Evolutionary conservation across 23 red algal genomes (phyloP), one percentile per base, ranked within the genome.

Genomic region (Pyropia yezoensis): DNA sequence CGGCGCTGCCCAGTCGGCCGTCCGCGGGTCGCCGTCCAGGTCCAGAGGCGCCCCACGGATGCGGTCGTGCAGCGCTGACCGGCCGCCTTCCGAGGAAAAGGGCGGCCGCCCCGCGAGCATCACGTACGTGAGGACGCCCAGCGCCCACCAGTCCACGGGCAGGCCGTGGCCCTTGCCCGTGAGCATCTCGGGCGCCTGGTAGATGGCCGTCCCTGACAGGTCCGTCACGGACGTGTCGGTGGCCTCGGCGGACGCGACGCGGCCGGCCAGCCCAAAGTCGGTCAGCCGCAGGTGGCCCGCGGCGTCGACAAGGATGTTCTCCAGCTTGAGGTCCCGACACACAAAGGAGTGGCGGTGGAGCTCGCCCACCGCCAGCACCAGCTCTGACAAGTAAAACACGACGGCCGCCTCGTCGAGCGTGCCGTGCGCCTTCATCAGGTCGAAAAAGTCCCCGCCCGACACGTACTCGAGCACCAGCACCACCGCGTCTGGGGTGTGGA

Each of bases 391-490:
- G 62, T 95, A 95, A 59, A 95, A 95, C 3, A 73, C 49, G 13
- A 71, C 75, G 30, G 77, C 75, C 6, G 75, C 90, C 61, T 87
- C 90, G 16, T 60, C 56, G 3, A 95, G 39, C 23, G 59, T 77
- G 29, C 90, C 75, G 63, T 98, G 54, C 32, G 25, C 30, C 66
- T 75, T 75, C 28, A 90, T 64, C 33, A 98, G 67, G 57, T 89
- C 73, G 57, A 84, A 98, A 65, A 98, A 78, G 29, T 98, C 88
- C 7, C 94, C 94, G 21, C 94, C 94, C 25, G 62, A 60, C 13
- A 98, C 66, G 54, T 98, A 98, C 55, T 98, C 94, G 14, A 98
- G 67, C 21, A 98, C 94, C 16, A 98, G 82, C 52, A 91, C 84
- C 54, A 88, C 73, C 45, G 83, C 94, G 17, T 91, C 52, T 7